phyloP scores from a whole-genome alignment of 441 rosid genomes.

The Lepidium campestre region DNA sequence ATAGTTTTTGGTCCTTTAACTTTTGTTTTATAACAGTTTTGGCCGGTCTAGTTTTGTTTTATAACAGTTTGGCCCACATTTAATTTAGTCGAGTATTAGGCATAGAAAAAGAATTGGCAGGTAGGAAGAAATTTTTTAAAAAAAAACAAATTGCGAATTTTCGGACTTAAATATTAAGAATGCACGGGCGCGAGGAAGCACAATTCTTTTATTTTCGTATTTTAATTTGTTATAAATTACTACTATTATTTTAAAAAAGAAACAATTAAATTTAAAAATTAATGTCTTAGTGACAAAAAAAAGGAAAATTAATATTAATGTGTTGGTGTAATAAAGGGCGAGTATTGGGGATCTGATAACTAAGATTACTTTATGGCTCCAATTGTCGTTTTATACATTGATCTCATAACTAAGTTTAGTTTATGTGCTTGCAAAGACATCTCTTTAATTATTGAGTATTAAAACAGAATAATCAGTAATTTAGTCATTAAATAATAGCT shows the following conservation, averaged over 20 bases:
- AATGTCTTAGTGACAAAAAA: too few relatives aligned
- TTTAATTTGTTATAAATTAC: conserved; percentile 7
- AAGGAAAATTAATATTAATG: not conserved
- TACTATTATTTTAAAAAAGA: conserved; percentile 5
- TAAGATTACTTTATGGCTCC: not conserved
- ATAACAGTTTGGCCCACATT: not conserved
- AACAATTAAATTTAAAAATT: conserved; percentile 2
- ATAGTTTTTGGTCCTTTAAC: not conserved
- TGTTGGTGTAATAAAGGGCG: conserved; percentile 31
- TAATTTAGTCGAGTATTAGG: not conserved
- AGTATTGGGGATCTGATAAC: conserved; percentile 27
- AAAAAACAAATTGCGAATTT: not conserved
- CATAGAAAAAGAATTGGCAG: conserved; percentile 12
- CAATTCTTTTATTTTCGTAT: not conserved
- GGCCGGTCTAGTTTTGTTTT: not conserved
- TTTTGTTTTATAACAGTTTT: conserved; percentile 13
- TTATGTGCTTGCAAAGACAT: conserved; percentile 25
- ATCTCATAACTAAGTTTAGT: not conserved
- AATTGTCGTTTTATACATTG: conserved; percentile 5
- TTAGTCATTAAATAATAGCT: not conserved
- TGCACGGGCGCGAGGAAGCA: conserved; percentile 31
- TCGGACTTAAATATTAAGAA: not conserved
- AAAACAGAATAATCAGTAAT: not conserved
- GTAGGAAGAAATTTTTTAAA: not conserved
- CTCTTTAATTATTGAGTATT: too few relatives aligned